Evolutionary conservation across 495 filamentous ascomycete species (phyloP).

Genomic region (Cryomyces antarcticus): DNA sequence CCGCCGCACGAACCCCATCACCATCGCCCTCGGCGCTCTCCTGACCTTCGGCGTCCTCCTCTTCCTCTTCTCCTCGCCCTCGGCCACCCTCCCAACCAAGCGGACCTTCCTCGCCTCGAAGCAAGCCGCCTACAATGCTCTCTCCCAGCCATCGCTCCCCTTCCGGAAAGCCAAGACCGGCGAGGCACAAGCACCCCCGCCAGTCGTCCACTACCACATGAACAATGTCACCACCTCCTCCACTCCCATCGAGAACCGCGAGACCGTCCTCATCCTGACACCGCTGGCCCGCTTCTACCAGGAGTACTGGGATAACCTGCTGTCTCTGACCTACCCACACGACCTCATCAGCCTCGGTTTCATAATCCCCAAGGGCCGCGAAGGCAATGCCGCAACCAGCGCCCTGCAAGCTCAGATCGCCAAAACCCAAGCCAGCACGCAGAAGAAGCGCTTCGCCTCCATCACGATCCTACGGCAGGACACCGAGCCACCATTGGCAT

Average conservation of each 20-base stretch:
- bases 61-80: constrained; percentile 34
- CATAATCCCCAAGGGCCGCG: constrained; percentile 78
- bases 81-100: neutral
- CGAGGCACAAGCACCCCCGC: constrained; percentile 43
- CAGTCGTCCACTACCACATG: constrained; percentile 85
- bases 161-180: constrained; percentile 43
- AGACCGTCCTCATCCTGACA: constrained; percentile 79
- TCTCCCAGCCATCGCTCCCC: constrained; percentile 70
- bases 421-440: constrained; percentile 59
- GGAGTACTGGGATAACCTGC: constrained; percentile 88
- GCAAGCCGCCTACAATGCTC: constrained; percentile 46
- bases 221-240: constrained; percentile 74
- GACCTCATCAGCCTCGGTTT: constrained; percentile 90
- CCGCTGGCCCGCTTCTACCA: constrained; percentile 85
- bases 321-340: constrained; percentile 69
- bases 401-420: constrained; percentile 68
- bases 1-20: constrained; percentile 41
- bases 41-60: constrained; percentile 43
- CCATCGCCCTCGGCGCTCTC: constrained; percentile 36
- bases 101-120: constrained; percentile 20
- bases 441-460: constrained; percentile 67
- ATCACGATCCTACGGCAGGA: constrained; percentile 91
- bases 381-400: constrained; percentile 64
- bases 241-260: constrained; percentile 52
- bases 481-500: constrained; percentile 61